Evolutionary conservation across 2,329 filamentous ascomycete species (phyloP), one percentile per base, ranked within the genome.

Genomic region (Trichocomaceae sp.): DNA sequence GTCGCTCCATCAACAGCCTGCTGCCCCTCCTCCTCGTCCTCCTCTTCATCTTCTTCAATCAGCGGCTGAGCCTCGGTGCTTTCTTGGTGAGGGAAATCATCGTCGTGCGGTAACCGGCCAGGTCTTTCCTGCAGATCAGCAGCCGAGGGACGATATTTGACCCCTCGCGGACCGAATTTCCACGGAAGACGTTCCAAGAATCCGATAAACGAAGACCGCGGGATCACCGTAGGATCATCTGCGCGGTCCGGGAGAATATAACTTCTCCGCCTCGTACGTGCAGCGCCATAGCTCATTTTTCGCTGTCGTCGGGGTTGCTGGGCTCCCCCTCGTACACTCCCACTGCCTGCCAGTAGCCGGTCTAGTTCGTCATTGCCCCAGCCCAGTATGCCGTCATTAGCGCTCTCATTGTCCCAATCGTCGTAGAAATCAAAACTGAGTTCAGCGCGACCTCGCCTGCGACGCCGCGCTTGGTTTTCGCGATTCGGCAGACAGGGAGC

Each of bases 381-480:
- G 46, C 83, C 85, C 51, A 91, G 74, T 47, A 92, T 70, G 39
- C 83, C 80, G 33, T 76, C 77, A 50, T 81, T 79, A 29, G 62
- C 64, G 55, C 83, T 80, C 53, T 83, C 79, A 46, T 81, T 78
- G 58, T 96, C 90, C 92, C 92, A 97, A 71, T 96, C 92, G 71
- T 96, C 92, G 75, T 97, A 97, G 69, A 97, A 97, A 70, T 96
- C 92, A 68, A 97, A 97, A 65, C 83, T 91, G 64, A 87, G 83
- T 72, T 96, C 91, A 26, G 90, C 87, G 50, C 78, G 72, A 17
- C 72, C 73, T 35, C 86, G 81, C 63, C 90, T 84, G 58, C 85
- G 78, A 55, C 88, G 83, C 52, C 56, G 83, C 48, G 83, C 76
- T 56, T 87, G 84, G 66, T 92, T 88, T 62, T 91, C 87, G 53